Evolutionary conservation across 192 early-diverging fungal genomes (phyloP).

Genomic region (Chytriomyces hyalinus): DNA sequence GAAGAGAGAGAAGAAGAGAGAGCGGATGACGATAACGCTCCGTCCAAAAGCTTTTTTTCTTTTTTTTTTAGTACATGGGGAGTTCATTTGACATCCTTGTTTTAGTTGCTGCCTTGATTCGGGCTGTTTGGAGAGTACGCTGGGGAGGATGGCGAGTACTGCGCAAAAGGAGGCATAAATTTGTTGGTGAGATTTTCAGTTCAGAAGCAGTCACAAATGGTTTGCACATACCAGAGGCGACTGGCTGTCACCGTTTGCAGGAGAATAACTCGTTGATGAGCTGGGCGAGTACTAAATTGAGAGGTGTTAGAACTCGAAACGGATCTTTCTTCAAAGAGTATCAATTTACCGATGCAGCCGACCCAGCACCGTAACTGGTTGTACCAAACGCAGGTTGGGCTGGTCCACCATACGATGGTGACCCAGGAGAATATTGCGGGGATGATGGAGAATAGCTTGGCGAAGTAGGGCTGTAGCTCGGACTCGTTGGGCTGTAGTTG

Average conservation of each 20-base stretch:
- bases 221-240: conserved; percentile 18
- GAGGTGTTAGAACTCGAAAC: conserved; percentile 36
- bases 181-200: not conserved
- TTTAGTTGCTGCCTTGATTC: not conserved
- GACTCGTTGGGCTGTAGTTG: conserved; percentile 77
- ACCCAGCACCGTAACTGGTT: conserved; percentile 40
- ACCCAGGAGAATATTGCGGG: conserved; percentile 53
- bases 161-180: not conserved
- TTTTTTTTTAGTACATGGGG: not conserved
- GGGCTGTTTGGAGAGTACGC: conserved; percentile 67
- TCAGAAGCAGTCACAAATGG: not conserved
- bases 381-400: conserved; percentile 64
- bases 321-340: too few species aligned
- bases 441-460: conserved; percentile 47
- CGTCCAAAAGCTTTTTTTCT: not conserved
- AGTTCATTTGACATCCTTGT: not conserved
- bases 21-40: not conserved
- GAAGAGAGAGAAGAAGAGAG: not conserved
- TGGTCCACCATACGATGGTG: conserved; percentile 47
- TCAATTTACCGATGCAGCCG: conserved; percentile 19
- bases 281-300: conserved; percentile 49
- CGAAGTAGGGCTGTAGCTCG: conserved; percentile 49
- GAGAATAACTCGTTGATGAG: conserved; percentile 47
- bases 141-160: conserved; percentile 68
- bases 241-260: conserved; percentile 8